Evolutionary conservation across 352 stramenopile genomes (phyloP), one percentile per base, ranked within the genome.

Genomic region (Phytophthora colocasiae): DNA sequence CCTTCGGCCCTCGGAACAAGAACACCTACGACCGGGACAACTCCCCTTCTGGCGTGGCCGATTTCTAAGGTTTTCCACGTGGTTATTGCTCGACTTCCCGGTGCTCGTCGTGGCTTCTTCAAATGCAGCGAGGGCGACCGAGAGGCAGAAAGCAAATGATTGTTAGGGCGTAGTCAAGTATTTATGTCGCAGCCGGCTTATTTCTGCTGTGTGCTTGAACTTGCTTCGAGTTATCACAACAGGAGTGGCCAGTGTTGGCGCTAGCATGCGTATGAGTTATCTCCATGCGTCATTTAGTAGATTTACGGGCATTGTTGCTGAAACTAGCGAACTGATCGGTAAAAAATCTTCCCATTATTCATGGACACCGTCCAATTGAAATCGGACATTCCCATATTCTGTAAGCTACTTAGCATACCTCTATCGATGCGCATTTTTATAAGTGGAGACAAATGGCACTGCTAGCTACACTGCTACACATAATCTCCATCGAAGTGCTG

Each of bases 1-100:
- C 81, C 11, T 93, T 94, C 58, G 82, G 81, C 39, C 82, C 88
- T 71, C 80, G 74, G n/a, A 83, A 81, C 73, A 91, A 94, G 58
- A 79, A 51, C 58, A 39, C 56, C 32, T 72, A 75, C 32, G 69
- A 77, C 15, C 74, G 80, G 51, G 85, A 96, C 56, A 84, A 88
- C 51, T 96, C 88, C 14, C 88, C 88, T 41, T 77, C 82, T 2
- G 73, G 80, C 34, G 88, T 96, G 58, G 75, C 73, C 19, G 81
- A 90, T 32, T 83, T 84, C 38, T 80, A 49, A 71, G 56, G 36
- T 2, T 36, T 34, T 69, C n/a, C 31, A 48, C 38, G 43, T 54
- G 36, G 47, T 41, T 63, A 17, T 55, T 14, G 47, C 27, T 66
- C 40, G 9, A 51, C 38, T 53, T 63, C 34, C 63, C 22, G 45